Evolutionary conservation across 2,329 filamentous ascomycete genomes (phyloP).

Genomic region (Penicillium italicum): DNA sequence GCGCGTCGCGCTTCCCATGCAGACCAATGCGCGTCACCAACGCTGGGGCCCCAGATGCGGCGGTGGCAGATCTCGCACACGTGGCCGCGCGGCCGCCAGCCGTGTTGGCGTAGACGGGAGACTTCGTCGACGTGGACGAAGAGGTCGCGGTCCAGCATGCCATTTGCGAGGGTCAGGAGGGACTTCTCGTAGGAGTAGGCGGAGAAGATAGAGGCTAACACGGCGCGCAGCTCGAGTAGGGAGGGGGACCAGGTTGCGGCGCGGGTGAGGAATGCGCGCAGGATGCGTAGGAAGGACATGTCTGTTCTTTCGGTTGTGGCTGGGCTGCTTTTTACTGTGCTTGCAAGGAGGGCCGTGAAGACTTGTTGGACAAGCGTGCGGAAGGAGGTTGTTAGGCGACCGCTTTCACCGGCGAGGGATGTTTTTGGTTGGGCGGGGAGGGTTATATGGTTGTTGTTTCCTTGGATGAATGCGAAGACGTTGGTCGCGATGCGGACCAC

Average conservation of each 20-base stretch:
- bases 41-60: conserved; percentile 84
- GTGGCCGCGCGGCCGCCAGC: conserved; percentile 84
- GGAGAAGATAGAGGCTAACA: conserved; percentile 85
- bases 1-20: conserved; percentile 67
- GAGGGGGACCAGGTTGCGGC: conserved; percentile 80
- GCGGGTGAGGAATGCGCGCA: conserved; percentile 81
- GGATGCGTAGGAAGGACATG: conserved; percentile 79
- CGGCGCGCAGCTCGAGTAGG: conserved; percentile 77
- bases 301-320: conserved; percentile 46
- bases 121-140: conserved; percentile 79
- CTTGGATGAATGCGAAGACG: conserved; percentile 55
- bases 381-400: conserved; percentile 60
- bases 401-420: conserved; percentile 20
- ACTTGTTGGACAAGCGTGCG: conserved; percentile 81
- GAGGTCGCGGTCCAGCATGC: conserved; percentile 80
- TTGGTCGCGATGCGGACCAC: conserved; percentile 62
- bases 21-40: conserved; percentile 71
- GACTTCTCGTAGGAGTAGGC: conserved; percentile 95
- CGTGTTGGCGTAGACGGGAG: conserved; percentile 70
- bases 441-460: conserved; percentile 28
- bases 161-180: conserved; percentile 78
- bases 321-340: conserved; percentile 56
- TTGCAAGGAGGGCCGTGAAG: conserved; percentile 79
- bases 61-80: conserved; percentile 82
- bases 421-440: conserved; percentile 11